Evolutionary conservation across 2,329 filamentous ascomycete species (phyloP).

Genomic region (Beauveria sp.): DNA sequence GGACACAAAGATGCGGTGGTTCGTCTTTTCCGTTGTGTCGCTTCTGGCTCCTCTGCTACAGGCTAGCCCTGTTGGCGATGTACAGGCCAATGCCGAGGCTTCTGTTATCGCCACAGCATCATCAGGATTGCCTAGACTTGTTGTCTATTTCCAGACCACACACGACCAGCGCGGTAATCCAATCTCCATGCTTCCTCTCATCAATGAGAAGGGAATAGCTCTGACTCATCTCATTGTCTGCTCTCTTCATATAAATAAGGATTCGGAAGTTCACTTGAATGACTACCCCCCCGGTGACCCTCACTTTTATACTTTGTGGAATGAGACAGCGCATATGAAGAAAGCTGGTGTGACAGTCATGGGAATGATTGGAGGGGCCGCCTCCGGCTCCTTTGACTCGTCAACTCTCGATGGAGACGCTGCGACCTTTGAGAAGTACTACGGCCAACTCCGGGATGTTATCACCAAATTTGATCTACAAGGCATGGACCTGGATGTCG

Average conservation of each 20-base stretch:
- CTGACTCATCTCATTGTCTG: conserved; percentile 75
- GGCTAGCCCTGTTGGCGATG: conserved; percentile 6
- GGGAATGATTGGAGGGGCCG: conserved; percentile 78
- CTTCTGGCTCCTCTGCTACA: conserved; percentile 5
- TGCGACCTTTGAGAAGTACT: conserved; percentile 65
- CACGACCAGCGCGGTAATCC: conserved; percentile 32
- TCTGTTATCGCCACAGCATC: conserved; percentile 10
- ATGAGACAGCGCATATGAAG: conserved; percentile 64
- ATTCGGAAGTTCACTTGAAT: conserved; percentile 64
- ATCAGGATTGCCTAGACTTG: conserved; percentile 29
- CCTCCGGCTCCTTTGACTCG: conserved; percentile 59
- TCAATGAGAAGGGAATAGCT: conserved; percentile 33
- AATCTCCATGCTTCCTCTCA: conserved; percentile 42
- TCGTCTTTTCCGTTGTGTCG: not conserved
- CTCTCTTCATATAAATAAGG: conserved; percentile 69
- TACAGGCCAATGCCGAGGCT: not conserved
- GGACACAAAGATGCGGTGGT: conserved; percentile 1
- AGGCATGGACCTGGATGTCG: conserved; percentile 68
- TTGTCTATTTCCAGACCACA: conserved; percentile 44
- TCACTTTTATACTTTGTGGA: conserved; percentile 66
- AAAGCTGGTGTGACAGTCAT: conserved; percentile 66
- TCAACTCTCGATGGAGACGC: conserved; percentile 43
- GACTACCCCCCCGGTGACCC: conserved; percentile 59
- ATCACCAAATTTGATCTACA: conserved; percentile 54
- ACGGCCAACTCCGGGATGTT: conserved; percentile 56